A percentile compares a stretch with the other conserved stretches of the same genome.
Conservation (phyloP, 352 stramenopile genomes). For the Phytophthora macrochlamydospora region DNA sequence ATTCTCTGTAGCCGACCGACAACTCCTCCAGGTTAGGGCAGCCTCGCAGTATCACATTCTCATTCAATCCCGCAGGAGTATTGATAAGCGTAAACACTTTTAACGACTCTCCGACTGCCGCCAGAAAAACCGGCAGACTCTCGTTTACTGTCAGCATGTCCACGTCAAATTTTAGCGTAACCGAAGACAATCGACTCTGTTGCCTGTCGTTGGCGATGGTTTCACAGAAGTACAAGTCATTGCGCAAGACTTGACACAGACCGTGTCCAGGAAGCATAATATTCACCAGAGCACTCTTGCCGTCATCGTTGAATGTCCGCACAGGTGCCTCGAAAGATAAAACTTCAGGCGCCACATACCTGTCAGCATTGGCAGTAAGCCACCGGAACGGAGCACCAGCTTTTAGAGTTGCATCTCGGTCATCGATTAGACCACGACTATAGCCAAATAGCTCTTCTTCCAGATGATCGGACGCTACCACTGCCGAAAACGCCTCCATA, state of each 20-base stretch:
- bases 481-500: conserved; percentile 2
- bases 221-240: conserved; percentile 1
- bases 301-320: conserved; percentile 15
- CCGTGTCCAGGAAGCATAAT: conserved; percentile 10
- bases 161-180: conserved; percentile 9
- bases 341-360: neutral
- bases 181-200: neutral
- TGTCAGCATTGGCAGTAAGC: conserved; percentile 2
- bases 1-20: neutral
- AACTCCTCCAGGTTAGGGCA: conserved; percentile 7
- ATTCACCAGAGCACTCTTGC: conserved; percentile 6
- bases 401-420: conserved; percentile 7
- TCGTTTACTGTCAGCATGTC: neutral
- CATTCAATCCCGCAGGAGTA: neutral
- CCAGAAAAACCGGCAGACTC: conserved; percentile 3
- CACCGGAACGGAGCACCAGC: conserved; percentile 2
- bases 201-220: neutral
- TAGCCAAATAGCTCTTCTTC: conserved; percentile 17
- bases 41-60: conserved; percentile 5
- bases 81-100: conserved; percentile 1
- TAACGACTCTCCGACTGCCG: conserved; percentile 4
- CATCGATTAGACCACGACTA: conserved; percentile 1
- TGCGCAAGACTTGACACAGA: conserved; percentile 12
- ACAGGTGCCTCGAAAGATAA: neutral
- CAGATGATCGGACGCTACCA: conserved; percentile 9